Base-by-base conservation (phyloP, 2,329 filamentous ascomycete species). In the Periglandula ipomoeae region DNA sequence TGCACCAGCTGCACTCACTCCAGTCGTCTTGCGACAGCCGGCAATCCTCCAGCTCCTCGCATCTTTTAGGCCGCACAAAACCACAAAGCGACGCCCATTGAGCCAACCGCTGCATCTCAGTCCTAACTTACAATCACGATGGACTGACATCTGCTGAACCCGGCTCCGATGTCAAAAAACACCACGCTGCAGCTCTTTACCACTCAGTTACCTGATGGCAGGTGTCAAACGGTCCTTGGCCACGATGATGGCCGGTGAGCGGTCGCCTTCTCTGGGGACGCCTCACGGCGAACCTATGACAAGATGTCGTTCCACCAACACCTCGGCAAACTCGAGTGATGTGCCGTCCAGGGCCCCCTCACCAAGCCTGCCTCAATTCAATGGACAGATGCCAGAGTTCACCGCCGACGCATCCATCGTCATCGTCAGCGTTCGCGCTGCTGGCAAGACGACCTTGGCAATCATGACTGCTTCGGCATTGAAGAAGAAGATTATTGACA, bases 381-480 rank as follows among this genome's bases (percentile, higher is more conserved):
- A 50, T 32, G 57, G 56, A 19, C 49, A 69, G 58, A 58, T 55
- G 52, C 58, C 57, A 38, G 61, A 53, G 42, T 86, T 85, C 58
- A 66, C 71, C 8, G 63, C 72, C 9, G 75, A 85, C 69, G 81
- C 83, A 2, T 88, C 86, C 1, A 80, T 90, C 48, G 76, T 89
- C 6, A 71, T 90, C 17, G 76, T 86, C 20, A 86, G 86, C 2
- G 81, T 88, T 49, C 79, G 84, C 13, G 86, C 85, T 10, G 80
- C 83, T 5, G 86, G 86, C 15, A 89, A 89, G 63, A 85, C 84
- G 2, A 88, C 84, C 1, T 69, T 90, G 10, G 86, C 82, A 13
- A 78, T 90, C 43, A 87, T 90, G 53, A 82, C 85, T 5, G 85
- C 85, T 0, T 81, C 82, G 7, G 83, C 84, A 44, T 81, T 86